Evolutionary conservation across 2,329 filamentous ascomycete genomes (phyloP).

Genomic region (Fusarium sp.): DNA sequence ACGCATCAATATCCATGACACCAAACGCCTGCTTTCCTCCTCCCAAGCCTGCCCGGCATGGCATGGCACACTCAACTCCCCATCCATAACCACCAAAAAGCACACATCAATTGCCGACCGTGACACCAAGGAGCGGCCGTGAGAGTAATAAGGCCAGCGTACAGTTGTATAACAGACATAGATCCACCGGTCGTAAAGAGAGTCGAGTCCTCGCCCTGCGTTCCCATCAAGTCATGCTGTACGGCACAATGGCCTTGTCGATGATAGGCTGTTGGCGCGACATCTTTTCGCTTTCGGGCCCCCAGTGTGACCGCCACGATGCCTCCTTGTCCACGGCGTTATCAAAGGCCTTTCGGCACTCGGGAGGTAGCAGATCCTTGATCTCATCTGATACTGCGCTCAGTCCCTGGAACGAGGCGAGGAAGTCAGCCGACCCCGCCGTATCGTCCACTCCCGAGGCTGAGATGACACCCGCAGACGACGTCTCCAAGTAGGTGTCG

Average conservation of each 20-base stretch:
- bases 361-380: slow-evolving; percentile 72
- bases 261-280: slow-evolving; percentile 66
- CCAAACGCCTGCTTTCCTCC: slow-evolving; percentile 31
- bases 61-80: slow-evolving; percentile 2
- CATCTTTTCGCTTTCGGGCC: slow-evolving; percentile 70
- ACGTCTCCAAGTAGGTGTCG: slow-evolving; percentile 66
- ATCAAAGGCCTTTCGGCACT: slow-evolving; percentile 80
- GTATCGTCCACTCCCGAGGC: slow-evolving; percentile 58
- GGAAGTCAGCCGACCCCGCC: slow-evolving; percentile 58
- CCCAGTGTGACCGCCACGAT: slow-evolving; percentile 81
- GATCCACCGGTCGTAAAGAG: not conserved
- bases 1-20: slow-evolving; percentile 28
- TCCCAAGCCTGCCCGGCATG: not conserved
- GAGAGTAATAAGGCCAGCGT: not conserved
- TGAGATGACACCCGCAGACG: slow-evolving; percentile 59
- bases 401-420: slow-evolving; percentile 70
- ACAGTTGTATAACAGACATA: not conserved
- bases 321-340: slow-evolving; percentile 72
- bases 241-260: slow-evolving; percentile 74
- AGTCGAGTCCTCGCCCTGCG: not conserved
- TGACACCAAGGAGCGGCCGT: not conserved
- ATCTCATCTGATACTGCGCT: slow-evolving; percentile 74
- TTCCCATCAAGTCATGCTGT: slow-evolving; percentile 55
- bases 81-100: slow-evolving; percentile 7
- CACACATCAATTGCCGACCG: not conserved